Percentiles rank a stretch among this genome's conserved stretches.
These are phyloP conservation scores for Osmanthus fragrans DNA, from an alignment of 257 asterid genomes.

Conservation along the genomic window DNA sequence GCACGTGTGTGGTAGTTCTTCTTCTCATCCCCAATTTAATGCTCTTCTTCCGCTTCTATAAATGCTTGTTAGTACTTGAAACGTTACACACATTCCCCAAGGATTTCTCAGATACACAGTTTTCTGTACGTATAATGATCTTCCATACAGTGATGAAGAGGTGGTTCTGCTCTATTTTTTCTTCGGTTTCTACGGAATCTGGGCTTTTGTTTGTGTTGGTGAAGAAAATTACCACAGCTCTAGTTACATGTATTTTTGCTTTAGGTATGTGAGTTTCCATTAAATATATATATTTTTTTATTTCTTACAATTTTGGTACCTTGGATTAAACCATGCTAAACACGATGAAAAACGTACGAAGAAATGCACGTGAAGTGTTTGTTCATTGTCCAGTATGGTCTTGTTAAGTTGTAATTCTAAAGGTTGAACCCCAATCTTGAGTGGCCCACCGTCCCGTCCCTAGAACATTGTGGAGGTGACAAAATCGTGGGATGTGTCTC, in stretches of 20 bases:
- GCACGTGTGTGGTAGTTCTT: conserved; percentile 40
- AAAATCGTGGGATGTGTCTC: too few relatives aligned
- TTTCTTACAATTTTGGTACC: not conserved
- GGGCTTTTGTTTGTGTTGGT: conserved; percentile 34
- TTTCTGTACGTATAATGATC: conserved; percentile 24
- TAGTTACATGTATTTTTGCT: conserved; percentile 60
- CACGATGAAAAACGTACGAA: not conserved
- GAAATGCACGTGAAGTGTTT: not conserved
- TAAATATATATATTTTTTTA: not conserved
- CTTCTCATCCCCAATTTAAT: conserved; percentile 31
- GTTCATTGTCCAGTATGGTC: not conserved
- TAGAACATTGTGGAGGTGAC: too few relatives aligned
- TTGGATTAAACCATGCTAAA: not conserved
- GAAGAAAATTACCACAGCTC: conserved; percentile 43
- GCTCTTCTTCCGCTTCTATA: conserved; percentile 30
- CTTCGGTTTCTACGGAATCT: conserved; percentile 33
- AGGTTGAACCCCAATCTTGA: too few relatives aligned
- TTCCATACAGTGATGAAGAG: conserved; percentile 23
- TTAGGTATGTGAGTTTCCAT: conserved; percentile 41
- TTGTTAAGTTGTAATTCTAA: not conserved
- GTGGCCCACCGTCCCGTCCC: too few relatives aligned
- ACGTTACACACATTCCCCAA: not conserved
- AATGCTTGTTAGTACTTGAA: conserved; percentile 23
- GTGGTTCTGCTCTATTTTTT: conserved; percentile 35
- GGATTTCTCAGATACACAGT: not conserved